Conservation (phyloP, 305 asterid species). For the Rubia tinctorum region DNA sequence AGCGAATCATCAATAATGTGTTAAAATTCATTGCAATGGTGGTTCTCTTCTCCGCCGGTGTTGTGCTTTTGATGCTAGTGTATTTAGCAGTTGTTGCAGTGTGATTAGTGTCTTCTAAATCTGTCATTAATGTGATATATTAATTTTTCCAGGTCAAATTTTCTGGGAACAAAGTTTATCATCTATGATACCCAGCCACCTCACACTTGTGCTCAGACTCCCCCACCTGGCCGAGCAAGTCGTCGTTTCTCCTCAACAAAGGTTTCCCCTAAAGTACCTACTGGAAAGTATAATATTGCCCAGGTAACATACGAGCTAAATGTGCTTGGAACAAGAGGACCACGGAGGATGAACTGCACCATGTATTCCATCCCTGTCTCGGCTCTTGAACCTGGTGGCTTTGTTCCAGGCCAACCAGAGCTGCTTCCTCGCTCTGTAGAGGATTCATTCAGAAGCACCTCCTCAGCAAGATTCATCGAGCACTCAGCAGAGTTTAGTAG, state of each 20-base stretch:
- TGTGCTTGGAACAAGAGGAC: conserved; percentile 40
- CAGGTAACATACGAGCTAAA: conserved; percentile 35
- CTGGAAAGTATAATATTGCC: conserved; percentile 30
- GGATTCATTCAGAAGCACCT: conserved; percentile 32
- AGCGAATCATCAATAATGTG: background rate
- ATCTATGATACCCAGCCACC: conserved; percentile 32
- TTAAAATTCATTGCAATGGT: background rate
- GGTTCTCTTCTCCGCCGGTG: background rate
- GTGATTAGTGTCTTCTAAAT: background rate
- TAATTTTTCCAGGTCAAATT: conserved; percentile 26
- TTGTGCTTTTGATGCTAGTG: background rate
- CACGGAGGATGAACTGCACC: conserved; percentile 35
- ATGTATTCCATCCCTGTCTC: conserved; percentile 33
- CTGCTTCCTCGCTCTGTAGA: conserved; percentile 28
- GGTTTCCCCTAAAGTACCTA: conserved; percentile 36
- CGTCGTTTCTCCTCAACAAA: conserved; percentile 31
- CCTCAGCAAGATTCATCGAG: conserved; percentile 26
- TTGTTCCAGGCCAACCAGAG: conserved; percentile 35
- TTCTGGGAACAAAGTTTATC: conserved; percentile 34
- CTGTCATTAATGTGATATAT: background rate
- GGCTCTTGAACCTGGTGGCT: conserved; percentile 33
- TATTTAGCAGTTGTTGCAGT: background rate
- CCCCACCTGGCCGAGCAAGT: conserved; percentile 26
- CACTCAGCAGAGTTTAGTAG: conserved; percentile 28
- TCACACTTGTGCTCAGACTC: conserved; percentile 22